These are phyloP conservation scores for Diplocarpon mali DNA, from an alignment of 2,329 filamentous ascomycete genomes.

Conservation along the genomic window DNA sequence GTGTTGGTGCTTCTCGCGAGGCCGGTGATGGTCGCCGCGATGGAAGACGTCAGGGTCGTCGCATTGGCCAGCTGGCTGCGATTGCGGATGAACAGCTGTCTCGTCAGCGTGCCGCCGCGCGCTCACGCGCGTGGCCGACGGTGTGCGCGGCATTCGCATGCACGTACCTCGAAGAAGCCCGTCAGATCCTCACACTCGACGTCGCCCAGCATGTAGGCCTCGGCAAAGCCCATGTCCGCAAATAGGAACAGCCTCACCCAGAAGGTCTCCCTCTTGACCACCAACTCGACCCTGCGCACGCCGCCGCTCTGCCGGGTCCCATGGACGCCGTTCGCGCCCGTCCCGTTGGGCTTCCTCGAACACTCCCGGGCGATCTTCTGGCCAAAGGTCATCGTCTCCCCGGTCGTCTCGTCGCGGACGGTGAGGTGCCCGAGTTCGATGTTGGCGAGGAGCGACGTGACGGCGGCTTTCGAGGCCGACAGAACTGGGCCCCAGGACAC, in stretches of 20 bases:
- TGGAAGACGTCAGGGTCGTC: conserved; percentile 47
- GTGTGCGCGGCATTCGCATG: no score
- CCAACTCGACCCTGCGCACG: conserved; percentile 40
- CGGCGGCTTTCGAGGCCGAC: conserved; percentile 35
- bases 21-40: conserved; percentile 46
- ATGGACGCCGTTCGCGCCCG: conserved; percentile 23
- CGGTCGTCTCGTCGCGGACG: conserved; percentile 36
- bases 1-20: conserved; percentile 48
- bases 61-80: conserved; percentile 32
- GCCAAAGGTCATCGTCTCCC: conserved; percentile 34
- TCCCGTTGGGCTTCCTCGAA: conserved; percentile 28
- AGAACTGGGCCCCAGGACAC: conserved; percentile 38
- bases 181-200: conserved; percentile 56
- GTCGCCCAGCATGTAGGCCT: conserved; percentile 61
- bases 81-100: conserved; percentile 17
- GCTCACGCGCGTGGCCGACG: no score
- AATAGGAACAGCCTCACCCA: conserved; percentile 60
- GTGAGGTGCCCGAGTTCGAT: conserved; percentile 39
- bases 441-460: conserved; percentile 35
- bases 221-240: conserved; percentile 61
- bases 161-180: conserved; percentile 51
- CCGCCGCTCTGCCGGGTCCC: conserved; percentile 13
- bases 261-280: conserved; percentile 54
- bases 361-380: conserved; percentile 33
- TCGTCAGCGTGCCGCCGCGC: no score